These are phyloP conservation scores for Trametes sp. DNA, from an alignment of 1,284 basidiomycete species.

Conservation along the genomic window DNA sequence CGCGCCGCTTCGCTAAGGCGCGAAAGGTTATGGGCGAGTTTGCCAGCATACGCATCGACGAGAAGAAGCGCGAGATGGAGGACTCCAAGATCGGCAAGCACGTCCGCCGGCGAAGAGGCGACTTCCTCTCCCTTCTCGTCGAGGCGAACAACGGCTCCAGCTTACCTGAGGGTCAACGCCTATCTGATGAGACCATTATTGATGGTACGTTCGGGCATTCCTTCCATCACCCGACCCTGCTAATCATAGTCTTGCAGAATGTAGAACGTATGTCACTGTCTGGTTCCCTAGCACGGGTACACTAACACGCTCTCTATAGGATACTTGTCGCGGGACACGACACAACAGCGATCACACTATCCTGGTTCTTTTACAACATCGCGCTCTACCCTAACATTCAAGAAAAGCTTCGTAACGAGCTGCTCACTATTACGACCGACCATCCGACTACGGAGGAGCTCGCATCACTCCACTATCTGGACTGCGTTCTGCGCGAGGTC, in stretches of 20 bases:
- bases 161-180: conserved; percentile 48
- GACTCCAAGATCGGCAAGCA: conserved; percentile 27
- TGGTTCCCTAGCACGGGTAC: background rate
- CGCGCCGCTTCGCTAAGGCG: conserved; percentile 20
- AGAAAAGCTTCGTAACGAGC: conserved; percentile 72
- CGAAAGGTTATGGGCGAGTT: conserved; percentile 44
- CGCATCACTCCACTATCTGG: conserved; percentile 64
- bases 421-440: conserved; percentile 49
- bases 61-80: conserved; percentile 45
- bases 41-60: conserved; percentile 46
- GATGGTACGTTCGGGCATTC: conserved; percentile 50
- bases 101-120: conserved; percentile 27
- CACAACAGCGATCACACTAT: conserved; percentile 55
- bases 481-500: conserved; percentile 72
- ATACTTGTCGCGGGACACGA: conserved; percentile 80
- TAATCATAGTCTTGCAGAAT: conserved; percentile 9
- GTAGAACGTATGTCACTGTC: conserved; percentile 11
- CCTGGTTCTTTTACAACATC: conserved; percentile 73
- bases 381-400: conserved; percentile 63
- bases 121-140: conserved; percentile 47
- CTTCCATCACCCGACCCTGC: background rate
- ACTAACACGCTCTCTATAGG: conserved; percentile 6
- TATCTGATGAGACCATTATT: conserved; percentile 62
- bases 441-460: conserved; percentile 63
- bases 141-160: conserved; percentile 57